Conservation (phyloP, 2,329 filamentous ascomycete species). For the Penicillium frequentans region DNA sequence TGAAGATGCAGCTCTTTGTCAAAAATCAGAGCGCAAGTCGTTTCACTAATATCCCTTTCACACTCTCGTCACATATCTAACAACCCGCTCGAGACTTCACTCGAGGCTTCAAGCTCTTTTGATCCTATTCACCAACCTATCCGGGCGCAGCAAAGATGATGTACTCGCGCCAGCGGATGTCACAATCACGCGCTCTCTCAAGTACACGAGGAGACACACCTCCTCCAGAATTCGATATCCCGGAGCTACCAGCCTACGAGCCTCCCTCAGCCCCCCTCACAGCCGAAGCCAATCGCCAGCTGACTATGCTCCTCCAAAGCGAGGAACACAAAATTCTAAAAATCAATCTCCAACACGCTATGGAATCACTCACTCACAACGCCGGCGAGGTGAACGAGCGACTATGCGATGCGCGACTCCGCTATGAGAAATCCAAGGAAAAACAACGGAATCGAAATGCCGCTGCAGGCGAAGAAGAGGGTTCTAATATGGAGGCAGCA, state of each 20-base stretch:
- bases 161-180: conserved; percentile 8
- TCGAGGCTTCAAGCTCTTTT: neutral
- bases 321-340: conserved; percentile 48
- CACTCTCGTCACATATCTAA: neutral
- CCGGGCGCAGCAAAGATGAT: neutral
- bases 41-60: neutral
- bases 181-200: conserved; percentile 15
- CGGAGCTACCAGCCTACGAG: conserved; percentile 52
- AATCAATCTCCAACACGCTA: conserved; percentile 49
- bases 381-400: conserved; percentile 60
- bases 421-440: conserved; percentile 34
- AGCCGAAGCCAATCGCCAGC: conserved; percentile 43
- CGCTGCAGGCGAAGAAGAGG: conserved; percentile 4
- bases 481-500: conserved; percentile 10
- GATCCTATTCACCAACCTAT: too few species aligned
- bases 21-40: neutral
- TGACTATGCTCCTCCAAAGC: conserved; percentile 47
- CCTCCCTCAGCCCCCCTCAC: conserved; percentile 55
- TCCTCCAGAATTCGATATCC: neutral
- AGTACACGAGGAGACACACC: neutral
- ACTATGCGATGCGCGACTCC: conserved; percentile 40
- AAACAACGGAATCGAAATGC: conserved; percentile 13
- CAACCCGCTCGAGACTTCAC: too few species aligned
- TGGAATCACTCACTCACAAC: conserved; percentile 47
- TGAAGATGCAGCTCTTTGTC: conserved; percentile 7